These are phyloP conservation scores for Arabis hirsuta DNA, from an alignment of 345 rosid genomes.

Conservation along the genomic window DNA sequence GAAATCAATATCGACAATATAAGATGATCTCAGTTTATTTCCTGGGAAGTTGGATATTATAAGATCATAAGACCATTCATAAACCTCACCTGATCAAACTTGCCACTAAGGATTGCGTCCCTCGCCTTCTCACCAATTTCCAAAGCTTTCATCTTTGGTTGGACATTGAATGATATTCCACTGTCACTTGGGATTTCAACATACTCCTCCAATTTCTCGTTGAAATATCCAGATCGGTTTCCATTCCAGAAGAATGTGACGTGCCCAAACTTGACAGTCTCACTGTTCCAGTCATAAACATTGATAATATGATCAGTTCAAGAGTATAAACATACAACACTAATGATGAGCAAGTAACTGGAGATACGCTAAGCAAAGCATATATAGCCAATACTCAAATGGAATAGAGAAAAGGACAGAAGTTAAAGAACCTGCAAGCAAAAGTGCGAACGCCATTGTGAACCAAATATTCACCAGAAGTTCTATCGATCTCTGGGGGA, in stretches of 20 bases:
- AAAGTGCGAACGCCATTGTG: conserved; percentile 80
- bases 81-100: conserved; percentile 78
- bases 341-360: too few species aligned
- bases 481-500: conserved; percentile 97
- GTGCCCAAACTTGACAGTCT: conserved; percentile 96
- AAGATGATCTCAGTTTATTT: conserved; percentile 1
- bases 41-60: conserved; percentile 5
- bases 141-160: conserved; percentile 95
- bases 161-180: conserved; percentile 87
- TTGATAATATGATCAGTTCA: conserved; percentile 6
- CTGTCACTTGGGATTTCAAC: conserved; percentile 94
- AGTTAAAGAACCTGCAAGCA: conserved; percentile 73
- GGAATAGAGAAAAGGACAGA: neutral
- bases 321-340: neutral
- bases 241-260: conserved; percentile 99
- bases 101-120: conserved; percentile 80
- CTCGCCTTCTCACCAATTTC: conserved; percentile 90
- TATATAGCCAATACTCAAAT: neutral
- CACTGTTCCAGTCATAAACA: conserved; percentile 52
- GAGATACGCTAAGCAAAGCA: neutral
- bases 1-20: conserved; percentile 17
- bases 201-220: conserved; percentile 75
- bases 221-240: conserved; percentile 89
- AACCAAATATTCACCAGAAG: conserved; percentile 92
- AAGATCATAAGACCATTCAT: conserved; percentile 5